These are phyloP conservation scores for Cryptococcus floricola DNA, from an alignment of 1,284 basidiomycete species.

Conservation along the genomic window DNA sequence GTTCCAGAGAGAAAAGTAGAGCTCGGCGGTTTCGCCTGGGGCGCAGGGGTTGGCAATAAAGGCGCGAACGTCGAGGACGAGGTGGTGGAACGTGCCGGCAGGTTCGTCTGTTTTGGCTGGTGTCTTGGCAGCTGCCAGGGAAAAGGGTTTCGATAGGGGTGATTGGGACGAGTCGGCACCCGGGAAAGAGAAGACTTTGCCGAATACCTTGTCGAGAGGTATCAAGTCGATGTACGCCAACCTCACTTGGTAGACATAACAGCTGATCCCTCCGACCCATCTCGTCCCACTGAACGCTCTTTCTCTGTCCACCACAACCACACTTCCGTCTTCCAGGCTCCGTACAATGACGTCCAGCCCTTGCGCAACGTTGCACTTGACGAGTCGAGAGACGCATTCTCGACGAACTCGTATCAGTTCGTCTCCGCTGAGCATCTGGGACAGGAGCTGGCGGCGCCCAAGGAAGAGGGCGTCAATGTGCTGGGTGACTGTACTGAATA, in stretches of 20 bases:
- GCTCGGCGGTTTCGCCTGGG: constrained; percentile 84
- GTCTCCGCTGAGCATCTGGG: constrained; percentile 80
- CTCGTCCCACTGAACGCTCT: constrained; percentile 69
- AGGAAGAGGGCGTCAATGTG: constrained; percentile 89
- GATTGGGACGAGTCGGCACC: neutral
- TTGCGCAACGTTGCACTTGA: constrained; percentile 86
- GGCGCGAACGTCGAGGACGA: constrained; percentile 82
- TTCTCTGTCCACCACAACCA: constrained; percentile 78
- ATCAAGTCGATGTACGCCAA: constrained; percentile 72
- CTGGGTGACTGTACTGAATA: constrained; percentile 80
- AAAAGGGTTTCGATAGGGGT: neutral
- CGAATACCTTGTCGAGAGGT: constrained; percentile 44
- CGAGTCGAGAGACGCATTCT: constrained; percentile 83
- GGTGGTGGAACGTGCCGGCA: constrained; percentile 60
- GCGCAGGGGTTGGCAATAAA: constrained; percentile 86
- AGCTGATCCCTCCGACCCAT: constrained; percentile 64
- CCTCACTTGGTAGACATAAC: constrained; percentile 64
- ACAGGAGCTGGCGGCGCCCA: constrained; percentile 81
- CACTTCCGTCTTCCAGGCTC: constrained; percentile 82
- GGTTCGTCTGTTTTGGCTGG: neutral
- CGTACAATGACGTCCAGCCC: constrained; percentile 92
- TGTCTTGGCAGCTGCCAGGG: constrained; percentile 3
- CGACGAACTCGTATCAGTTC: constrained; percentile 77
- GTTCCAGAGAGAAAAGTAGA: constrained; percentile 91
- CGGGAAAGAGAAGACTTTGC: constrained; percentile 14